These are phyloP conservation scores for Candida sonorensis DNA, from an alignment of 805 yeast genomes.

Conservation along the genomic window DNA sequence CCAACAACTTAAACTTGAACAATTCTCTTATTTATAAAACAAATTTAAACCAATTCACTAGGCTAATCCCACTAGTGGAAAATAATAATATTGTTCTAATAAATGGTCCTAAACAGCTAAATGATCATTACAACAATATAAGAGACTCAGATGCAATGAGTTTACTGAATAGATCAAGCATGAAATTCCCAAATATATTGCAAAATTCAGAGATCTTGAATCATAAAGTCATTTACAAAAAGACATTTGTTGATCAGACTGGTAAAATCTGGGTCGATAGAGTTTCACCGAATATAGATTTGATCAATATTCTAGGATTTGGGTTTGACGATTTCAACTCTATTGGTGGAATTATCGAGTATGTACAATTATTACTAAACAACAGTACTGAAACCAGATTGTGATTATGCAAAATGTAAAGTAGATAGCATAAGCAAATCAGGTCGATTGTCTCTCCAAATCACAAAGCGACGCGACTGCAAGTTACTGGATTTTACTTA, in stretches of 20 bases:
- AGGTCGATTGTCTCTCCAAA: no score
- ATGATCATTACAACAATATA: conserved; percentile 11
- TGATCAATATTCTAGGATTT: conserved; percentile 9
- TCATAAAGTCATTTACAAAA: conserved; percentile 9
- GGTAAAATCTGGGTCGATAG: conserved; percentile 7
- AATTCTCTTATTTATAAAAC: conserved; percentile 11
- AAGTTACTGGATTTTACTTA: no score
- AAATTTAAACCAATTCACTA: conserved; percentile 12
- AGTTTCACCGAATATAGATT: conserved; percentile 2
- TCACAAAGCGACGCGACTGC: no score
- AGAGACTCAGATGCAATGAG: conserved; percentile 18
- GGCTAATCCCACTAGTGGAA: conserved; percentile 10
- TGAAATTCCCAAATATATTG: conserved; percentile 12
- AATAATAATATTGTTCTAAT: conserved; percentile 6
- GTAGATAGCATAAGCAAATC: no score
- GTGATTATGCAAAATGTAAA: not conserved
- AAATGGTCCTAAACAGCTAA: conserved; percentile 17
- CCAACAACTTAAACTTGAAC: conserved; percentile 1
- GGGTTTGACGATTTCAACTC: conserved; percentile 12
- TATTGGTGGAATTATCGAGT: conserved; percentile 9
- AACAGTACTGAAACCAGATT: conserved; percentile 1
- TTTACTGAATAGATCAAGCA: conserved; percentile 8
- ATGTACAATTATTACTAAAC: conserved; percentile 6
- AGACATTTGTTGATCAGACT: conserved; percentile 6
- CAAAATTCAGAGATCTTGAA: conserved; percentile 3